Percentiles rank a stretch among this genome's conserved stretches.
phyloP scores from a whole-genome alignment of 208 protist genomes.

The Borovskyia barvae region DNA sequence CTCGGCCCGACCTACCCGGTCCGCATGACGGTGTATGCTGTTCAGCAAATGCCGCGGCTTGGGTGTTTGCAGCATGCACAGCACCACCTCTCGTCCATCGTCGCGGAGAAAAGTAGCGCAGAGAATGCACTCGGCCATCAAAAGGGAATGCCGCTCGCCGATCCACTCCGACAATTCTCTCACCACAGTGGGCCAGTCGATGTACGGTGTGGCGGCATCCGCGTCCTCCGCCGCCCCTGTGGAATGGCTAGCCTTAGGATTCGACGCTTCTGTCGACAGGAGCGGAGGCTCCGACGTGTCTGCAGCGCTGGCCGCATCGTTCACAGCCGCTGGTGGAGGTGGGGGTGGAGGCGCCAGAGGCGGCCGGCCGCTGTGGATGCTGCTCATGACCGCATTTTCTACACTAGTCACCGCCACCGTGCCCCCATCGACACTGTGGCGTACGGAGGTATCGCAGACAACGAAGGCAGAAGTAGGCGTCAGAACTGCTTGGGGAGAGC shows the following conservation, averaged over 20 bases:
- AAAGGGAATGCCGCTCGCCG: conserved; percentile 13
- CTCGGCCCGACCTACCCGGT: conserved; percentile 20
- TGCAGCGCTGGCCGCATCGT: neutral
- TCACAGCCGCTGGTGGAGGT: conserved; percentile 1
- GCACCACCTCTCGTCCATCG: conserved; percentile 73
- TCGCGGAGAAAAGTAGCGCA: conserved; percentile 76
- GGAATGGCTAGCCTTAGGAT: neutral
- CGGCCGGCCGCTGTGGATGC: conserved; percentile 2
- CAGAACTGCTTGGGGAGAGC: too few relatives aligned
- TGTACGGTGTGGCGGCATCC: conserved; percentile 12
- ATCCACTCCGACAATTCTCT: conserved; percentile 47
- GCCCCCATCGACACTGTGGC: neutral
- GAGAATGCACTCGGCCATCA: conserved; percentile 51
- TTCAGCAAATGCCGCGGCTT: conserved; percentile 26
- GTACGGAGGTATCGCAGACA: neutral
- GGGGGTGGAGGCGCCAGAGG: conserved; percentile 10
- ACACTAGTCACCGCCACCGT: neutral
- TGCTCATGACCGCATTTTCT: neutral
- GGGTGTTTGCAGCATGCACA: conserved; percentile 73
- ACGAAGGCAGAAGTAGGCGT: too few relatives aligned
- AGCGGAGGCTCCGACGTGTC: neutral
- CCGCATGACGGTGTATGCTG: conserved; percentile 23
- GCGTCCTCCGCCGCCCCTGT: neutral
- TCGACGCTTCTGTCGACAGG: neutral
- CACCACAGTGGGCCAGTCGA: conserved; percentile 71